Evolutionary conservation across 2,329 filamentous ascomycete genomes (phyloP).

Genomic region (Cladorrhinum sp.): DNA sequence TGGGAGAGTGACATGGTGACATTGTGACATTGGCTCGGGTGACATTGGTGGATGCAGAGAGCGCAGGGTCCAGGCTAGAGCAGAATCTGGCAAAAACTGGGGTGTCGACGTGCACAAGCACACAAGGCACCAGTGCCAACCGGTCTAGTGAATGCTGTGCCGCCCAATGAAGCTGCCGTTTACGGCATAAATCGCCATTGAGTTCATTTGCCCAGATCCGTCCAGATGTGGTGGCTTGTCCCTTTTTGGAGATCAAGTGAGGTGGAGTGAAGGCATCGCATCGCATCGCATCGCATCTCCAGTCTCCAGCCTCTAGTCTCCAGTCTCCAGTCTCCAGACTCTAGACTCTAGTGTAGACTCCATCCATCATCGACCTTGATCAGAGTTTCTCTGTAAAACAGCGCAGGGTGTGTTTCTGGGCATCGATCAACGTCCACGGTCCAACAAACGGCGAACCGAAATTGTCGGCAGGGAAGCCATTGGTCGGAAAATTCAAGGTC

Average conservation of each 20-base stretch:
- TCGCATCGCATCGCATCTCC: background rate
- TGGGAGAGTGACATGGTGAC: background rate
- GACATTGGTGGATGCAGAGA: too few species aligned
- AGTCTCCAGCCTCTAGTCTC: background rate
- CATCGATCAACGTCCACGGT: background rate
- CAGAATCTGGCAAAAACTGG: background rate
- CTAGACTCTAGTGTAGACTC: too few species aligned
- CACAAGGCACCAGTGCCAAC: background rate
- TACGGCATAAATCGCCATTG: background rate
- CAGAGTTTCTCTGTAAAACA: too few species aligned
- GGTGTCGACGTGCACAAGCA: background rate
- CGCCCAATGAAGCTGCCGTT: conserved; percentile 4
- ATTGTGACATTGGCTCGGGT: background rate
- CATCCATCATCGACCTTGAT: too few species aligned
- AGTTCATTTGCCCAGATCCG: background rate
- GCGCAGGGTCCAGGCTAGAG: background rate
- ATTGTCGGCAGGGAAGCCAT: conserved; percentile 23
- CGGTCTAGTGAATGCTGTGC: conserved; percentile 8
- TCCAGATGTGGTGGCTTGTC: background rate
- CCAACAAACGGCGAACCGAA: conserved; percentile 21
- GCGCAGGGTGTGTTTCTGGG: too few species aligned
- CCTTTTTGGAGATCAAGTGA: background rate
- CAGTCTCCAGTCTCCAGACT: too few species aligned
- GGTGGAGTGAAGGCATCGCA: too few species aligned
- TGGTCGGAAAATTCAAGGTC: conserved; percentile 12